Evolutionary conservation across 768 basidiomycete genomes (phyloP), one percentile per base, ranked within the genome.

Genomic region (Mycena vulgaris): DNA sequence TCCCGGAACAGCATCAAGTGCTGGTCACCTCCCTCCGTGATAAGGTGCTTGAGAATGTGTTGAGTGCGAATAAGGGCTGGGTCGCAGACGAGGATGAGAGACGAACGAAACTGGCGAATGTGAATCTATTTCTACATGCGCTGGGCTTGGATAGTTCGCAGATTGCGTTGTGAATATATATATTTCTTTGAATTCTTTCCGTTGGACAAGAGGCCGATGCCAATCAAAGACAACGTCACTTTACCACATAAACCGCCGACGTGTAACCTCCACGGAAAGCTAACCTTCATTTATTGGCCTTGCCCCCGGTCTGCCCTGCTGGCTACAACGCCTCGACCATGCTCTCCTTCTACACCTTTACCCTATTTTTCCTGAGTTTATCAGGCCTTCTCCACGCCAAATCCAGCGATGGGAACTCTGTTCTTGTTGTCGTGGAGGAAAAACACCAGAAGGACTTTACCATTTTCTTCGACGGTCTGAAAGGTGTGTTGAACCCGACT

Each of bases 1-100:
- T 89, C 55, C 85, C 90, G 48, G 93, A 95, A 73, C 95, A 99
- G 79, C 97, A 99, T 78, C 93, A 95, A 72, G 83, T 90, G 51
- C 87, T 99, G 53, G 97, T 99, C 37, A 89, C 90, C 23, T 86
- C 91, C 31, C 84, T 98, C 51, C 91, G 96, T 66, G 97, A 98
- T 78, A 97, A 98, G 83, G 93, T 99, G 45, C 86, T 99, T 52
- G 95, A 97, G 77, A 96, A 94, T 74, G 94, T 98, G 35, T 81
- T 92, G 73, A 90, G 89, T 60, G 93, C 91, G 33, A 91, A 91
- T 77, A 92, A 94, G 77, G 90, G 93, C 57, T 91, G 91, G 89
- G 85, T 88, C 53, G 80, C 85, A 56, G 88, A 91, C 72, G 92
- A 95, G 80, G 92, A 93, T 63, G 92, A 93, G 69, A 86, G 91